Evolutionary conservation across 768 basidiomycete genomes (phyloP), one percentile per base, ranked within the genome.

Genomic region (Termitomyces titanicus): DNA sequence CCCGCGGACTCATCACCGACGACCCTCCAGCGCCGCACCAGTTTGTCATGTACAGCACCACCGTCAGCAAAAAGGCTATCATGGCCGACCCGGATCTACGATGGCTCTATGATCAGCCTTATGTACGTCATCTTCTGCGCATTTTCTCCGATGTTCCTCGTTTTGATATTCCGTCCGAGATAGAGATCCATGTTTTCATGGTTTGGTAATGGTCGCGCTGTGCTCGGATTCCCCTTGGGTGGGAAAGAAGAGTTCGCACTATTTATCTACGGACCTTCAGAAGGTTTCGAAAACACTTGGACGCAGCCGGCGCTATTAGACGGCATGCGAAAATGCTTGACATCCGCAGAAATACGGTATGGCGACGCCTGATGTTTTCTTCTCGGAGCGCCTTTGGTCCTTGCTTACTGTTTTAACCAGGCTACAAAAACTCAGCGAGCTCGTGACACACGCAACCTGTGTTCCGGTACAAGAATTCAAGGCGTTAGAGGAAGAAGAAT

Each of bases 401-500:
- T 33, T 20, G 11, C 27, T 44, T 25, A 42, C 61, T 47, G 54
- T 17, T 18, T 20, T 4, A 35, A 53, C 3, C 24, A 51, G 34
- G 25, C 34, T 25, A 45, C 35, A 39, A 5, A 55, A 53, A 37
- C 51, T 58, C 20, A 68, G 70, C 25, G 57, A 72, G 48, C 57
- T 78, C 25, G 71, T 70, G 5, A 55, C 65, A 1, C 56, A 70
- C 2, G 69, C 72, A 0, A 55, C 64, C 10, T 75, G 76, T 44
- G 60, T 77, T 9, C 72, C 72, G 0, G 68, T 80, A 0, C 67
- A 71, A 20, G 66, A 75, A 12, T 69, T 76, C 20, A 58, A 66
- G 3, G 68, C 72, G 12, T 63, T 80, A n/a, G 78, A 82, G 45
- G 72, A 79, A n/a, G 78, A 82, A 47, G 72, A 79, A 37, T 84